Base-by-base conservation (phyloP, 2,329 filamentous ascomycete species). In the Cylindrodendrum hubeiense region DNA sequence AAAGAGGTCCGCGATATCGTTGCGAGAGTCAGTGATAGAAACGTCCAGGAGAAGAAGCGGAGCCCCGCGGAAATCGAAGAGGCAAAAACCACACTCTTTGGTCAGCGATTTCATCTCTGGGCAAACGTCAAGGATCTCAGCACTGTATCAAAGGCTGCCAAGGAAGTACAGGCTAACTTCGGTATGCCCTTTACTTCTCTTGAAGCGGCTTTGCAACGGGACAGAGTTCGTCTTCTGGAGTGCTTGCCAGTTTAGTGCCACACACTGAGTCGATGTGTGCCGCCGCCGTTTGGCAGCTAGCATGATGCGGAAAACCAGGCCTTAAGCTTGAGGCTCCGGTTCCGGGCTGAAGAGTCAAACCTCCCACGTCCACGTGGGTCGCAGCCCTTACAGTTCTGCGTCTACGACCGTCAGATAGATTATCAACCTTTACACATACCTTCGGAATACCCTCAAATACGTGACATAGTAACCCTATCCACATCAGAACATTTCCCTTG, bases 1-100 rank as follows among this genome's bases (percentile, higher is more conserved):
- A 61, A 80, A 58, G 70, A 80, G 41, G 59, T 74, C 0, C 66
- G 71, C 26, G 68, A 76, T 12, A 74, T 78, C 15, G 63, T 81
- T 1, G 52, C 34, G 2, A 72, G 28, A 9, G 74, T 79, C 39
- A 79, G 72, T 17, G 78, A 79, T 1, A 74, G 70, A n/a, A 66
- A 75, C 0, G 71, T 81, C 15, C 34, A 5, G 34, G 12, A 10
- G 34, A 15, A 17, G 17, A 76, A 71, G 65, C 61, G 54, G 1
- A 70, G 57, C 5, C 13, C 30, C 0, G 60, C 52, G 4, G 69
- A 71, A 26, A 13, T 70, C 0, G 55, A 71, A 10, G 21, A 52
- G 10, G 12, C 44, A 9, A 60, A 17, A 3, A 34, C 52, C 5
- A 39, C 9, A 7, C 33, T 60, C 3, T 19, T 43, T 10, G 69